Base-by-base conservation (phyloP, 2,329 filamentous ascomycete genomes). In the Escovopsis weberi region DNA sequence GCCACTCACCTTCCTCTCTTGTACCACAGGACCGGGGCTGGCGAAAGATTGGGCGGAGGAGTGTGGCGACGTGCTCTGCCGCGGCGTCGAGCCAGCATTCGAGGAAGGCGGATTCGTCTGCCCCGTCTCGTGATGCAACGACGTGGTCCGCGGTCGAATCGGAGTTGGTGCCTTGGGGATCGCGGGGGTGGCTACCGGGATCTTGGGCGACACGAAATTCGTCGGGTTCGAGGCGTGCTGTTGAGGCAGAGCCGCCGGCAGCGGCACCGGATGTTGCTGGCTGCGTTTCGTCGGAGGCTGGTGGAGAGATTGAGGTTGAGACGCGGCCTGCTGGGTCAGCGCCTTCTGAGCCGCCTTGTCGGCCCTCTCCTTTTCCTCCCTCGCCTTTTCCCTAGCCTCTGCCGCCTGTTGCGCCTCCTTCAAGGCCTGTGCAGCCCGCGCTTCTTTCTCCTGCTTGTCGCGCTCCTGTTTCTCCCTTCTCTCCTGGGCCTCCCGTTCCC, bases 121-220 rank as follows among this genome's bases (percentile, higher is more conserved):
- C 55, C 80, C 76, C 9, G 78, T 78, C 26, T 80, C 81, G 57
- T 91, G 85, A 48, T 93, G 86, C 49, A 93, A 85, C 8, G 86
- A 91, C 38, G 76, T 65, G 47, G 88, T 84, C 43, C 85, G 79
- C 33, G 79, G 74, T 48, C 83, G 82, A 49, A 78, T 81, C 8
- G 87, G 85, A 11, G 85, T 88, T 5, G 86, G 79, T 18, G 80
- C 80, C 59, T 94, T 94, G 11, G 87, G 80, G 38, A 94, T 64
- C 26, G 78, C 80, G 7, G 91, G 89, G 32, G 85, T 91, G 9
- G 84, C 82, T 47, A 85, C 70, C 26, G 81, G 67, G 40, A 89
- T 74, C 56, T 86, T 85, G 7, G 89, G 89, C 12, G 89, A 95
- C 39, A 78, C 76, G 49, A 81, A 72, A 45, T 66, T 70, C 30